phyloP scores from a whole-genome alignment of 139 green algal genomes.

The Coelastrella sp. region DNA sequence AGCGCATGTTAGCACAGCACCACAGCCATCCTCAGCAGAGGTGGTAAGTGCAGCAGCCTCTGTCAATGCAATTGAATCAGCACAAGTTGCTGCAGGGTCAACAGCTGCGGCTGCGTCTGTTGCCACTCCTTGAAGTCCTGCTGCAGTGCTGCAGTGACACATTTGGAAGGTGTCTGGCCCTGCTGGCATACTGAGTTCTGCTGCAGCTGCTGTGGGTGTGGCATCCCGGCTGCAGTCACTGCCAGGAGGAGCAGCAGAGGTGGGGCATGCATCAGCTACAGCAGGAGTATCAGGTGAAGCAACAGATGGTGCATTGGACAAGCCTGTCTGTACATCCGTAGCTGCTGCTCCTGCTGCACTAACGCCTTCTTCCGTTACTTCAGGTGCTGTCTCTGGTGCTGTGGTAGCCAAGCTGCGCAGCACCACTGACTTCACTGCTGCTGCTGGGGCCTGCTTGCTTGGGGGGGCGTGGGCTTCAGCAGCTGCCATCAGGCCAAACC shows the following conservation, averaged over 20 bases:
- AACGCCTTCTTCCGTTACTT: neutral
- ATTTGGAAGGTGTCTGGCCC: too few species aligned
- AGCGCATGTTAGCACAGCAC: too few species aligned
- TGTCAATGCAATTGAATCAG: too few species aligned
- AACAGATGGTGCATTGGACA: slow-evolving; percentile 26
- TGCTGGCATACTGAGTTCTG: neutral
- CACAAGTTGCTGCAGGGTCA: neutral
- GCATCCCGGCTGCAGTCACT: neutral
- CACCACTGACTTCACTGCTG: neutral
- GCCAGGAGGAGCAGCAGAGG: neutral
- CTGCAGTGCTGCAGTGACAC: too few species aligned
- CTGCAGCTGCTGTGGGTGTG: neutral
- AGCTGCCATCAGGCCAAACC: slow-evolving; percentile 9
- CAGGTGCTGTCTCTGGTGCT: neutral
- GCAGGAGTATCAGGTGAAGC: slow-evolving; percentile 17
- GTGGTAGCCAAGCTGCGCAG: neutral
- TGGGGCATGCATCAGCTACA: neutral
- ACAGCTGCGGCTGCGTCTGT: neutral
- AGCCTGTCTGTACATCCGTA: neutral
- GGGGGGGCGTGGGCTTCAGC: neutral
- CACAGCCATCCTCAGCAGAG: too few species aligned
- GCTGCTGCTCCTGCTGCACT: neutral
- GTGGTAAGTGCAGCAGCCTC: too few species aligned
- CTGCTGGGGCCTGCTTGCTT: neutral
- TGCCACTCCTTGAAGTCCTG: neutral